These are phyloP conservation scores for Phaeomoniella chlamydospora DNA, from an alignment of 2,329 filamentous ascomycete species.

Conservation along the genomic window DNA sequence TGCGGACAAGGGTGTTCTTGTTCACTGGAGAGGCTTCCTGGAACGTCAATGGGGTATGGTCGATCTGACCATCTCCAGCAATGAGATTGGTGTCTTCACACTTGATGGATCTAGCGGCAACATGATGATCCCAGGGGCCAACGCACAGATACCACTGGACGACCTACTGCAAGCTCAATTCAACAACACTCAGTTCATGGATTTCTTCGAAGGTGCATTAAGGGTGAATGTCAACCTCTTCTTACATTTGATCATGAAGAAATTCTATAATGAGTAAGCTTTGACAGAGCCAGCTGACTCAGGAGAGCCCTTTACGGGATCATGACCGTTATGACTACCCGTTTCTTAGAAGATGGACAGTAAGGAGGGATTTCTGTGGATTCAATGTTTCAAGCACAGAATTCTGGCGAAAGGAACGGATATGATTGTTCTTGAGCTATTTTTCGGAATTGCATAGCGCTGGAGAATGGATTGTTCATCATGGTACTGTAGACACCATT, in stretches of 20 bases:
- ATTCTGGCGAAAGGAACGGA: too few relatives aligned
- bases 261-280: slow-evolving; percentile 60
- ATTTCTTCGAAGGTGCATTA: slow-evolving; percentile 75
- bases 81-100: slow-evolving; percentile 86
- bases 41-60: slow-evolving; percentile 81
- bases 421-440: too few relatives aligned
- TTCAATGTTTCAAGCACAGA: too few relatives aligned
- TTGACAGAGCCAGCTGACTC: not conserved
- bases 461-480: too few relatives aligned
- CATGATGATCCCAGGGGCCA: slow-evolving; percentile 92
- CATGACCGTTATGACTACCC: not conserved
- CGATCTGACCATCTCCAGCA: slow-evolving; percentile 86
- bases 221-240: slow-evolving; percentile 93
- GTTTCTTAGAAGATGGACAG: too few relatives aligned
- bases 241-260: slow-evolving; percentile 94
- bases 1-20: slow-evolving; percentile 83
- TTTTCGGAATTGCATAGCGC: too few relatives aligned
- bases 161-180: slow-evolving; percentile 94
- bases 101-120: slow-evolving; percentile 82
- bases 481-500: too few relatives aligned
- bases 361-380: too few relatives aligned
- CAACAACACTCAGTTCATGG: slow-evolving; percentile 92
- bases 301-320: not conserved
- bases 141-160: slow-evolving; percentile 76
- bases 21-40: slow-evolving; percentile 73